Percentiles rank a stretch among this genome's conserved stretches.
Conservation (phyloP, 768 basidiomycete species). For the Auriscalpium orientale region DNA sequence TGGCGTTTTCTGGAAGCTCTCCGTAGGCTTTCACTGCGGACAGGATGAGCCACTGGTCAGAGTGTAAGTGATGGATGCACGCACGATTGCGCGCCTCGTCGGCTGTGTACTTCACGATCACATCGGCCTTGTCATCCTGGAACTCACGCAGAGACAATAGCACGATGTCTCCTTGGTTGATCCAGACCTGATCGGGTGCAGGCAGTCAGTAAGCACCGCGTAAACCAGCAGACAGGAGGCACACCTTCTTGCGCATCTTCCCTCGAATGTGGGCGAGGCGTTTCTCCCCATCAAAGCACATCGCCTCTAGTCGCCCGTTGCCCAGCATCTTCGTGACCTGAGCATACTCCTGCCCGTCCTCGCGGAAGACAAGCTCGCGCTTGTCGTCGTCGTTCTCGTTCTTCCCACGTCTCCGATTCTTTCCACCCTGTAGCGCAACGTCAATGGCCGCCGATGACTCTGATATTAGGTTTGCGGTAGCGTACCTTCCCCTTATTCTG, state of each 20-base stretch:
- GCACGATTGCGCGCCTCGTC: conserved; percentile 82
- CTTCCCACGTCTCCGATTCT: conserved; percentile 99
- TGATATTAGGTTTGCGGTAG: neutral
- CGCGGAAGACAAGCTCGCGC: conserved; percentile 96
- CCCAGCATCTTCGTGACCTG: conserved; percentile 99
- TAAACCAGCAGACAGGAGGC: conserved; percentile 15
- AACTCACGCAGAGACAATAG: conserved; percentile 93
- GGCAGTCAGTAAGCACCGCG: neutral
- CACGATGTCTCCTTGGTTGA: conserved; percentile 96
- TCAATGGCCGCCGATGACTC: conserved; percentile 1
- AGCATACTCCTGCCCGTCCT: conserved; percentile 98
- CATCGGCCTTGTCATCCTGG: conserved; percentile 99
- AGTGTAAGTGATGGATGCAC: conserved; percentile 19
- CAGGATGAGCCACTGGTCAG: neutral
- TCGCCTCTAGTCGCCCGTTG: conserved; percentile 92
- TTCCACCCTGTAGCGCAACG: conserved; percentile 71
- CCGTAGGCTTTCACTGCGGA: conserved; percentile 89
- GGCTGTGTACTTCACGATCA: conserved; percentile 97
- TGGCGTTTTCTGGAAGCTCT: conserved; percentile 92
- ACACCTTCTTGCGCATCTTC: conserved; percentile 98
- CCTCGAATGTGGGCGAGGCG: conserved; percentile 96
- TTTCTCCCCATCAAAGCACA: conserved; percentile 98
- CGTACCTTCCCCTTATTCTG: conserved; percentile 76
- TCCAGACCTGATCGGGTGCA: conserved; percentile 73
- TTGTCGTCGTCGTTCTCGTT: conserved; percentile 99